phyloP scores from a whole-genome alignment of 306 rosid genomes.

The Lathyrus tuberosus region DNA sequence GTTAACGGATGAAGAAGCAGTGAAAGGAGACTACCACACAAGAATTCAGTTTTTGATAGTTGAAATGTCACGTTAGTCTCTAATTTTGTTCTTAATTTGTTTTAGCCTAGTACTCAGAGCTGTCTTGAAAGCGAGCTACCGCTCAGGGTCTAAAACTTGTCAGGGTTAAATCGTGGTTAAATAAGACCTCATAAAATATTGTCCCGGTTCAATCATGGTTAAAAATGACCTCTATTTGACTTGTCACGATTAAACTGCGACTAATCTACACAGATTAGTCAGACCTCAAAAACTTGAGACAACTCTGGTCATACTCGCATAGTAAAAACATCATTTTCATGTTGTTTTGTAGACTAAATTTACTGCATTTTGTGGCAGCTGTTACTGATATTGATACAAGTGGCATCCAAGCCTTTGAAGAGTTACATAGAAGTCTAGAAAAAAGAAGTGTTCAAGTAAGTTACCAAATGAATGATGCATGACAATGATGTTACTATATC shows the following conservation, averaged over 20 bases:
- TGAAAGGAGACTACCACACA: constrained; percentile 53
- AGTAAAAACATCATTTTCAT: constrained; percentile 22
- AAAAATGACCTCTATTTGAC: no score
- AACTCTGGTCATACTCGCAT: background rate
- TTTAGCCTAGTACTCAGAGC: background rate
- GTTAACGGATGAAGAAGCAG: constrained; percentile 79
- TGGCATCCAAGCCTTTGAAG: constrained; percentile 94
- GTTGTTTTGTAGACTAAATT: background rate
- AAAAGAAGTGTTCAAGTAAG: constrained; percentile 78
- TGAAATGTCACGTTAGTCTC: constrained; percentile 84
- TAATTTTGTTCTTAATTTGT: background rate
- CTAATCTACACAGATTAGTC: no score
- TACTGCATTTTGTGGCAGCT: constrained; percentile 52
- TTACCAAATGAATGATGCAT: background rate
- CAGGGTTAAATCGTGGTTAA: no score
- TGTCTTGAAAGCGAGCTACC: no score
- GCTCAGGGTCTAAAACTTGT: no score
- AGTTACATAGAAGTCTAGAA: constrained; percentile 69
- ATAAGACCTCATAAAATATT: no score
- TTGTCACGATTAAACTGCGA: no score
- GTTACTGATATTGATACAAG: constrained; percentile 94
- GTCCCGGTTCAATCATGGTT: no score
- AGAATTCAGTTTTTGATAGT: constrained; percentile 74
- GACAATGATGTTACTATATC: background rate
- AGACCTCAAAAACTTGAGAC: no score